Conservation (phyloP, 192 early-diverging fungal genomes). For the Backusella morwellensis region DNA sequence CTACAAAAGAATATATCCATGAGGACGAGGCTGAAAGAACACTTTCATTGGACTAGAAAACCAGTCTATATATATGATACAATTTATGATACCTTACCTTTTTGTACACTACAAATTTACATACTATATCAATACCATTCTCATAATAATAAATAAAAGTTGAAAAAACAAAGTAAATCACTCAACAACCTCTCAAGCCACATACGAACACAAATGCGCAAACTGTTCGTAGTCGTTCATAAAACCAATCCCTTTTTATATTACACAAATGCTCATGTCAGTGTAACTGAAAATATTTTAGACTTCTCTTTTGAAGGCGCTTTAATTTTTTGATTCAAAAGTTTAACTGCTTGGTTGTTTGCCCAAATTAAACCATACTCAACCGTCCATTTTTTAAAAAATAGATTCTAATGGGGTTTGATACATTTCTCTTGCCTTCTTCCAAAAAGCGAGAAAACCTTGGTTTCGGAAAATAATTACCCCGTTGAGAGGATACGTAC, state of each 20-base stretch:
- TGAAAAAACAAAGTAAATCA: neutral
- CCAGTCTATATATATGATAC: neutral
- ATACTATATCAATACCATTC: neutral
- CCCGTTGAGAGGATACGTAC: no score
- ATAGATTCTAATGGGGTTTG: no score
- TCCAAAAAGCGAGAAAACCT: no score
- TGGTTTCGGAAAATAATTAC: no score
- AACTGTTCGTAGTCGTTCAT: neutral
- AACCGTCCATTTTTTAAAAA: neutral
- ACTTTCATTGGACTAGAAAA: neutral
- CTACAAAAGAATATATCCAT: neutral
- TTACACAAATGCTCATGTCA: neutral
- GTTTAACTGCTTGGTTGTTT: neutral
- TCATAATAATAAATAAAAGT: neutral
- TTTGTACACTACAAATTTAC: neutral
- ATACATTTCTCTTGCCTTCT: no score
- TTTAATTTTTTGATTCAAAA: neutral
- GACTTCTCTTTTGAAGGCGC: neutral
- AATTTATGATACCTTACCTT: neutral
- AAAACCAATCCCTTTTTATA: neutral
- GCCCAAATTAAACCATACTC: neutral
- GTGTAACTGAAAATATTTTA: neutral
- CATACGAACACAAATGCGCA: neutral
- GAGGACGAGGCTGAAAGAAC: neutral
- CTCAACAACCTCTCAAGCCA: neutral